These are phyloP conservation scores for Ogataea neopini DNA, from an alignment of 805 yeast species.

Conservation along the genomic window DNA sequence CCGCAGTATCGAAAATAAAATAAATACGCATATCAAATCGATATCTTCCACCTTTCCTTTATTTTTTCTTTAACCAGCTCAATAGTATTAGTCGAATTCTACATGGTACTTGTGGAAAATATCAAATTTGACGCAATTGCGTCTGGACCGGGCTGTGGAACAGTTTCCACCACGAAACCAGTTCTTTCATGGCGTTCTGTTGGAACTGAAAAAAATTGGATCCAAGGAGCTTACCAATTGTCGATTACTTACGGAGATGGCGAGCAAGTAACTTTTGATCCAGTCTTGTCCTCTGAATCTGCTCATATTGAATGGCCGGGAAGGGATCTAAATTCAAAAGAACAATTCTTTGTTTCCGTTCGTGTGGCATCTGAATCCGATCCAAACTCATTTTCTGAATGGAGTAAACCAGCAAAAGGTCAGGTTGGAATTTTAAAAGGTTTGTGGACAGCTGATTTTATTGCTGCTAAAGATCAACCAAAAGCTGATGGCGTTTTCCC, in stretches of 20 bases:
- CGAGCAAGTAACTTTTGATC: constrained; percentile 4
- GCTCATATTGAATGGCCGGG: constrained; percentile 14
- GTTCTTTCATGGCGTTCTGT: constrained; percentile 13
- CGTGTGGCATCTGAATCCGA: constrained; percentile 10
- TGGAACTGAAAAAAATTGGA: constrained; percentile 12
- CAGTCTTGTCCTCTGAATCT: constrained; percentile 7
- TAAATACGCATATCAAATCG: background rate
- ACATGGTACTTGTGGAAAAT: constrained; percentile 9
- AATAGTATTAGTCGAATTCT: too few relatives aligned
- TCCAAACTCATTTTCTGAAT: constrained; percentile 7
- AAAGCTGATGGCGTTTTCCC: constrained; percentile 8
- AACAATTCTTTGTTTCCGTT: constrained; percentile 11
- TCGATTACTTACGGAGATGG: constrained; percentile 10
- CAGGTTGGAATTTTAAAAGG: constrained; percentile 12
- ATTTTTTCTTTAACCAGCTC: background rate
- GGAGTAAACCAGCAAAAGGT: constrained; percentile 7
- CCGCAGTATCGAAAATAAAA: background rate
- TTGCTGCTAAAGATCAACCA: constrained; percentile 10
- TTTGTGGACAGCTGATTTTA: constrained; percentile 13
- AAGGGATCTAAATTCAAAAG: constrained; percentile 13
- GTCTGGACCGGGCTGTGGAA: constrained; percentile 7
- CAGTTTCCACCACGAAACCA: constrained; percentile 9
- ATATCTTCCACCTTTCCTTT: background rate
- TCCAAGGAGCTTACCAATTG: constrained; percentile 15
- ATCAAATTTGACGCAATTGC: constrained; percentile 11